A percentile compares a stretch with the other conserved stretches of the same genome.
Evolutionary conservation across 192 early-diverging fungal species (phyloP).

Genomic region (Diversispora eburnea): DNA sequence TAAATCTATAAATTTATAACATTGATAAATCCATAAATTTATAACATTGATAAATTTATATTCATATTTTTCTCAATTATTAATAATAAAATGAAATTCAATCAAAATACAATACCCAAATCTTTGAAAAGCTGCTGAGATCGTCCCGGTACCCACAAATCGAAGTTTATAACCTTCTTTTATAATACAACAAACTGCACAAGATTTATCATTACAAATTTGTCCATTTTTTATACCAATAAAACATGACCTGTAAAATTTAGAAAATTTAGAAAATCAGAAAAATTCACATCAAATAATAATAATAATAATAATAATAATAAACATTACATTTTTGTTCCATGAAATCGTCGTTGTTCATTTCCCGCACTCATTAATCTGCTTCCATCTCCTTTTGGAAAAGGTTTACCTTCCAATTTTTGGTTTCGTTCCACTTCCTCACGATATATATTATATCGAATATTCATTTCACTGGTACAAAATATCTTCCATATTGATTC

Average conservation of each 20-base stretch:
- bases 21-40: no score
- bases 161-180: slow-evolving; percentile 21
- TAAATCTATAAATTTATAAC: no score
- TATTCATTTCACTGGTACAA: background rate
- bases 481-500: slow-evolving; percentile 24
- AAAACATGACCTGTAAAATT: slow-evolving; percentile 3
- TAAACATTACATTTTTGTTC: slow-evolving; percentile 21
- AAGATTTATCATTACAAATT: slow-evolving; percentile 19
- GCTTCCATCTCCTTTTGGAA: slow-evolving; percentile 20
- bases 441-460: slow-evolving; percentile 24
- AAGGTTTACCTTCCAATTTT: slow-evolving; percentile 22
- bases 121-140: slow-evolving; percentile 23
- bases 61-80: no score
- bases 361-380: slow-evolving; percentile 29
- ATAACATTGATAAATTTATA: no score
- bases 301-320: background rate
- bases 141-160: slow-evolving; percentile 19
- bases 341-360: slow-evolving; percentile 34
- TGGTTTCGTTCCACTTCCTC: slow-evolving; percentile 23
- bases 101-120: slow-evolving; percentile 8
- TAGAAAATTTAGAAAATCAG: background rate
- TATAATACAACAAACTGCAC: slow-evolving; percentile 30
- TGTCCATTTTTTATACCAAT: background rate
- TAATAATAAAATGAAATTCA: no score
- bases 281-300: background rate